Percentiles rank a stretch among this genome's conserved stretches.
phyloP scores from a whole-genome alignment of 768 basidiomycete species.

The Lentinula lateritia region DNA sequence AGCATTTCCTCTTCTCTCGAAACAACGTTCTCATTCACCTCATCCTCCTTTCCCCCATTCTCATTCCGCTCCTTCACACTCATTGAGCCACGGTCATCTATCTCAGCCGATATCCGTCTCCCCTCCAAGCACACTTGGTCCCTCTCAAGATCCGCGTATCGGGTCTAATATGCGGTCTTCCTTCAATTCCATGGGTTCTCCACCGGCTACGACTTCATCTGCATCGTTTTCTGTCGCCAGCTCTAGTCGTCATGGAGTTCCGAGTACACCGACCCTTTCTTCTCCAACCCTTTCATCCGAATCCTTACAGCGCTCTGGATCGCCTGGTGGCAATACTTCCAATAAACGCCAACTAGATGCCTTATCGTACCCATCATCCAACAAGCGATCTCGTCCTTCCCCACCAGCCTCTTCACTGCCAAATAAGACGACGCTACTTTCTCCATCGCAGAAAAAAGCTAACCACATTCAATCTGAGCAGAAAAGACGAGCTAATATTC shows the following conservation, averaged over 20 bases:
- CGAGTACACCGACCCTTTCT: conserved; percentile 20
- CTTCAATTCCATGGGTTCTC: conserved; percentile 13
- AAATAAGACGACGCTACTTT: conserved; percentile 51
- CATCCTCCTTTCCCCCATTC: conserved; percentile 1
- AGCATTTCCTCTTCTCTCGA: conserved; percentile 10
- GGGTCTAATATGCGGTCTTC: conserved; percentile 12
- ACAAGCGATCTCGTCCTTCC: conserved; percentile 26
- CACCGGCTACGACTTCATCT: conserved; percentile 16
- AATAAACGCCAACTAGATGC: conserved; percentile 1
- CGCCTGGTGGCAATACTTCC: conserved; percentile 3
- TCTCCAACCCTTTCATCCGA: conserved; percentile 11
- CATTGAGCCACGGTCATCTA: conserved; percentile 9
- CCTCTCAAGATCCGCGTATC: conserved; percentile 12
- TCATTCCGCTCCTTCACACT: not conserved
- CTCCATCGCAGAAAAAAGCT: conserved; percentile 83
- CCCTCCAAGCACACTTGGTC: conserved; percentile 9
- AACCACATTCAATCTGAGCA: conserved; percentile 95
- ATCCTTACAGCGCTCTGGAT: conserved; percentile 13
- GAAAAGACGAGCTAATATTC: conserved; percentile 88
- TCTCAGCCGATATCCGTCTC: conserved; percentile 7
- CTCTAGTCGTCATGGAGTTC: not conserved
- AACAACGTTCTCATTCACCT: conserved; percentile 10
- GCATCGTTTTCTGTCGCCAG: conserved; percentile 5
- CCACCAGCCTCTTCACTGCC: conserved; percentile 10
- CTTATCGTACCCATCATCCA: conserved; percentile 13